Evolutionary conservation across 495 filamentous ascomycete genomes (phyloP), one percentile per base, ranked within the genome.

Genomic region (Penicillium ucsense): DNA sequence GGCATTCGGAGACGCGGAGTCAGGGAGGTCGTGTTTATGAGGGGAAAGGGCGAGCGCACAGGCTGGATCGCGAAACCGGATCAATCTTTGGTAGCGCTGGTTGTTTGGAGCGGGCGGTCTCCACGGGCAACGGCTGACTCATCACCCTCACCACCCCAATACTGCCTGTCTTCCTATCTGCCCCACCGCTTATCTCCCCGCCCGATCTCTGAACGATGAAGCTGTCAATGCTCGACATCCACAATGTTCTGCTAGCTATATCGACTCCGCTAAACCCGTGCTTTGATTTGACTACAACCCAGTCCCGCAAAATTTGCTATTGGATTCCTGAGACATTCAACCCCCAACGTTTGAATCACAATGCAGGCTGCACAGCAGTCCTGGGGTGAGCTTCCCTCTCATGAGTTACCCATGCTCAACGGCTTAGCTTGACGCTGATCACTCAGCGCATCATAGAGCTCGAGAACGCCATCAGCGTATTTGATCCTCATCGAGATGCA

Each of bases 401-500:
- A 31, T 12, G 11, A 7, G 3, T 35, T 11, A 36, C 35, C 28
- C 10, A 30, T 33, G 0, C 27, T 20, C 11, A n/a, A 41, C 31
- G 7, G 1, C n/a, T 9, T 7, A 47, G 31, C 38, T 47, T 38
- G 32, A 46, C 3, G 8, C 34, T 40, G 35, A 48, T n/a, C 34
- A 47, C 43, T 30, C 12, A 38, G 33, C 30, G 2, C 53, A 46
- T 50, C 53, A 31, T 56, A 95, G 92, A 96, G 76, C 83, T 94
- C 52, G 88, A 92, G 64, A 95, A 94, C 68, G 78, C 80, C 35
- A 72, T 94, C 69, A 73, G 80, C 54, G 78, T 96, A 20, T 84
- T 94, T 49, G 88, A 97, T 62, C 80, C 85, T 45, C 76, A 77
- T 47, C 86, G 86, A 47, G 94, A 99, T 63, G 86, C 89, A 35